Base-by-base conservation (phyloP, 768 basidiomycete genomes). In the Podaxis sp. region DNA sequence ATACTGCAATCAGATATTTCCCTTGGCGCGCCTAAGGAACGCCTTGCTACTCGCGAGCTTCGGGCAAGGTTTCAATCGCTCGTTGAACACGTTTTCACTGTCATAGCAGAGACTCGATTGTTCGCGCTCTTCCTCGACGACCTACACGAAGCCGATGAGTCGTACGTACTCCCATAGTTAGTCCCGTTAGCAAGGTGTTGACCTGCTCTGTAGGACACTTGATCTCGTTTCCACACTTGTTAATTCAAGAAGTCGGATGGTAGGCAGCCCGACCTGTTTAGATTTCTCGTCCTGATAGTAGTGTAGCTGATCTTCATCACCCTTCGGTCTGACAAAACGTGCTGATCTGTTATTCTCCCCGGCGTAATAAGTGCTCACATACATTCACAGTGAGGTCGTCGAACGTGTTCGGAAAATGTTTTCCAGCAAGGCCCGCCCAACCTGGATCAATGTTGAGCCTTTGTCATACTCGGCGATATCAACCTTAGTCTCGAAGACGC, bases 111-210 rank as follows among this genome's bases (percentile, higher is more conserved):
- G 69, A 89, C 86, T 6, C 77, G 88, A 38, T 72, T 90, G 54
- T 85, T 91, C 65, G 88, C 88, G 0, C 72, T 91, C 55, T 89
- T 90, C 67, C 75, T 90, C 49, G 89, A 90, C 68, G 89, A 90
- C 71, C 72, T 90, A 15, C 90, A 91, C 63, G 88, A 89, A 66
- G 89, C 90, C 8, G 86, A 90, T 69, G 83, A 86, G 63, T 87
- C 87, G 83, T 90, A 70, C 41, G 67, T 66, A 64, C 50, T 25
- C 49, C 41, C 36, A 40, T 12, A 22, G 36, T 49, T 49, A 2
- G 43, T n/a, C 19, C 9, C 27, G 22, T 33, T 33, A 19, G 2
- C 36, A 27, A 29, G 29, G 55, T 57, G 59, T 57, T 59, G 58
- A 63, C 53, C 46, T 7, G 40, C 56, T 40, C 52, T n/a, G 19